A percentile compares a stretch with the other conserved stretches of the same genome.
Evolutionary conservation across 768 basidiomycete species (phyloP).

Genomic region (Serendipita sp.): DNA sequence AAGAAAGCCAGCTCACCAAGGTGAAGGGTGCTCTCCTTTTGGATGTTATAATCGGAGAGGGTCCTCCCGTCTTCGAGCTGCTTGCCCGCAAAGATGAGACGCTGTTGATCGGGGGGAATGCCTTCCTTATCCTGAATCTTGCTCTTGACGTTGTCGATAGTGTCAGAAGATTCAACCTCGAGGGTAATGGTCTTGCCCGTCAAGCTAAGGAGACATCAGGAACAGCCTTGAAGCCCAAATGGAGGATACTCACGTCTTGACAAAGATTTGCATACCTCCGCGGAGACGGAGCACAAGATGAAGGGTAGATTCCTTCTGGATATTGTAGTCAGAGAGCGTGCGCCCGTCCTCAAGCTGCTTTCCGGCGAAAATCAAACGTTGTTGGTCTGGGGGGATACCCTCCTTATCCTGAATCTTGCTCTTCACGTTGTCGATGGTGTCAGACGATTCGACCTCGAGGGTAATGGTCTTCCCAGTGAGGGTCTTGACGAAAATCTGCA

Average conservation of each 20-base stretch:
- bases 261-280: slow-evolving; percentile 51
- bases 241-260: slow-evolving; percentile 39
- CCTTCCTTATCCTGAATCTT: slow-evolving; percentile 24
- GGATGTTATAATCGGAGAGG: slow-evolving; percentile 59
- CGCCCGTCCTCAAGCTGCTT: slow-evolving; percentile 92
- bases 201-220: slow-evolving; percentile 17
- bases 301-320: slow-evolving; percentile 26
- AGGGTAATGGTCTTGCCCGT: slow-evolving; percentile 64
- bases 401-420: slow-evolving; percentile 73
- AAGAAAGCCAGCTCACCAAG: slow-evolving; percentile 19
- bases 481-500: slow-evolving; percentile 75
- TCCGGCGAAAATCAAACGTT: slow-evolving; percentile 82
- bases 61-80: slow-evolving; percentile 30
- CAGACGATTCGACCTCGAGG: slow-evolving; percentile 75
- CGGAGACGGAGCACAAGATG: slow-evolving; percentile 27
- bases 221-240: too few relatives aligned
- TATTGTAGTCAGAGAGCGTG: slow-evolving; percentile 45
- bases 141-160: slow-evolving; percentile 30
- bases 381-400: slow-evolving; percentile 74
- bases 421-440: slow-evolving; percentile 79
- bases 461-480: slow-evolving; percentile 85
- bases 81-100: slow-evolving; percentile 34
- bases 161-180: slow-evolving; percentile 31
- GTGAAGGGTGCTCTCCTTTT: slow-evolving; percentile 66
- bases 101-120: slow-evolving; percentile 26